Conservation (phyloP, 2,329 filamentous ascomycete species). For the Fusarium nurragi region DNA sequence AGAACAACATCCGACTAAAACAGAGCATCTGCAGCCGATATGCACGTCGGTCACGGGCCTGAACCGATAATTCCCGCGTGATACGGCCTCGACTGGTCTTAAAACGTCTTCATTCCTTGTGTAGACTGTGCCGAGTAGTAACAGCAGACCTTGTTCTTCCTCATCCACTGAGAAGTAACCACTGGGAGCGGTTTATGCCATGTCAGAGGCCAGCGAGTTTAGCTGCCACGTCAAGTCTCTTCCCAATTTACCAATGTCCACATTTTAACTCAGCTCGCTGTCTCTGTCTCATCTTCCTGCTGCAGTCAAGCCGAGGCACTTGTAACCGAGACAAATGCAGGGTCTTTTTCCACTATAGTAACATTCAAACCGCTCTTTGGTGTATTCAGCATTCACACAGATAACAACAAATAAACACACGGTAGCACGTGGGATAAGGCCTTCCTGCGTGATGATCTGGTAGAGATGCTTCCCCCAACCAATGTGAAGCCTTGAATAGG, state of each 20-base stretch:
- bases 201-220: constrained; percentile 9
- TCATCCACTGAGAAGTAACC: background rate
- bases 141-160: background rate
- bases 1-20: constrained; percentile 1
- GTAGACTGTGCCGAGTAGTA: background rate
- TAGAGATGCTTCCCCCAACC: background rate
- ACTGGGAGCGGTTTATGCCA: background rate
- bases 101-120: background rate
- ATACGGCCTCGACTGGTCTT: constrained; percentile 16
- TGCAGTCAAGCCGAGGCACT: background rate
- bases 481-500: background rate
- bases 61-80: constrained; percentile 19
- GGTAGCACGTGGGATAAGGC: background rate
- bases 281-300: background rate
- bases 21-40: constrained; percentile 25
- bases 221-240: constrained; percentile 18
- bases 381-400: background rate
- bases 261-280: background rate
- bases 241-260: background rate
- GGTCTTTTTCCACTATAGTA: constrained; percentile 2
- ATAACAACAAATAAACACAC: background rate
- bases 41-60: constrained; percentile 19
- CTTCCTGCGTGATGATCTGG: background rate
- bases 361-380: background rate
- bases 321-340: constrained; percentile 21